Evolutionary conservation across 1,284 basidiomycete genomes (phyloP), one percentile per base, ranked within the genome.

Genomic region (Pseudozyma sp.): DNA sequence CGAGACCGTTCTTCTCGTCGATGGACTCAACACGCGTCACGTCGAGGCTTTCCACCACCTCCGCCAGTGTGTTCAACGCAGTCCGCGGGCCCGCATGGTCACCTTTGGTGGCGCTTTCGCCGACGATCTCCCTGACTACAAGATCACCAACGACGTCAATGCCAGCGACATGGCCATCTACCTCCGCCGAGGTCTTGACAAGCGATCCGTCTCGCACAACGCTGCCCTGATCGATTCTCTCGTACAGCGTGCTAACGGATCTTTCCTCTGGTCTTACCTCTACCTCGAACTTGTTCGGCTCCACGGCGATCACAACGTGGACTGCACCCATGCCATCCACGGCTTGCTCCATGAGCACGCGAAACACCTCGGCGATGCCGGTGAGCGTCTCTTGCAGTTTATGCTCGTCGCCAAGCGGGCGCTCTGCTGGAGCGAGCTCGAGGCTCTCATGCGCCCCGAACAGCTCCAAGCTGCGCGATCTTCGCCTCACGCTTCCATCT

Each of bases 271-370:
- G 13, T 29, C 46, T 14, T 30, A 52, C n/a, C 48, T 76, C 30
- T 75, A 79, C 58, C 71, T 75, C 39, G 75, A 47, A 54, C 77
- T 72, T 49, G 11, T 57, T 57, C 39, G 65, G 50, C 50, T 45
- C 50, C 19, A 40, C 37, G 19, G 35, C 49, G 35, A 51, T 3
- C 49, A 40, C 35, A 40, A 40, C 37, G 24, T 29, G 0, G 19
- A 51, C 9, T 51, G 49, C 49, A 30, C 35, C 4, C 49, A 29
- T 30, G 49, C 40, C 29, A 8, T 51, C 24, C 35, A 51, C 37
- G 34, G 14, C 4, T 16, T 51, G 35, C 24, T 51, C 19, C 35
- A 51, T 13, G 37, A 40, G 17, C 49, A 51, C 10, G 35, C 49
- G 7, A 39, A 40, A 19, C 49, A 51, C 11, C 49, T 51, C 13